Conservation (phyloP, 345 rosid genomes). For the Leavenworthia alabamica region DNA sequence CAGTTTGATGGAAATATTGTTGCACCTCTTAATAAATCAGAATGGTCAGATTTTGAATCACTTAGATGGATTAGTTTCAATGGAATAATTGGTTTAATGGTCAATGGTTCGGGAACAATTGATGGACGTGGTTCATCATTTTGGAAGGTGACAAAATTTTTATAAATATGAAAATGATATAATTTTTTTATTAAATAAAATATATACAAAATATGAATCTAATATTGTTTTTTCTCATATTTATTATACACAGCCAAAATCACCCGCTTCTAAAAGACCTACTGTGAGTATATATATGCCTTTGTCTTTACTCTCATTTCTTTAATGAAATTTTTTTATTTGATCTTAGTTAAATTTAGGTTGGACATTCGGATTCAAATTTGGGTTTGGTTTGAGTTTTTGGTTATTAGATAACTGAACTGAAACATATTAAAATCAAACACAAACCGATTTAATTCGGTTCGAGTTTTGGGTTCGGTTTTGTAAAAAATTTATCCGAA, state of each 20-base stretch:
- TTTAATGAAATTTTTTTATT: background rate
- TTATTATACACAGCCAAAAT: background rate
- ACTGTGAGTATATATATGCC: slow-evolving; percentile 7
- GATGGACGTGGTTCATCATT: slow-evolving; percentile 25
- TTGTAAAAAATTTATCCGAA: too few species aligned
- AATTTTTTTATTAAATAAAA: background rate
- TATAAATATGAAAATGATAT: background rate
- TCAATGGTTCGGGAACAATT: slow-evolving; percentile 11
- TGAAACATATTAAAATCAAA: too few species aligned
- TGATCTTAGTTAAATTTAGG: too few species aligned
- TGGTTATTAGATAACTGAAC: too few species aligned
- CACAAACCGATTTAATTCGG: too few species aligned
- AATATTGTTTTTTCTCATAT: background rate
- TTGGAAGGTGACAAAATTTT: slow-evolving; percentile 15
- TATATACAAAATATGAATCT: background rate
- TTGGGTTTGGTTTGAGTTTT: too few species aligned
- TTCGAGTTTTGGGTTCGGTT: too few species aligned
- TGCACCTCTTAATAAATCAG: slow-evolving; percentile 5
- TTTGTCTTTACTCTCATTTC: background rate
- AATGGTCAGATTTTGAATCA: background rate
- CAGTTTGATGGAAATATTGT: slow-evolving; percentile 17
- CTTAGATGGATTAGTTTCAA: background rate
- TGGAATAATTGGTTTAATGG: background rate
- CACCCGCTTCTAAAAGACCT: slow-evolving; percentile 1
- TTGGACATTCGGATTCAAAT: too few species aligned